Evolutionary conservation across 2,329 filamentous ascomycete genomes (phyloP).

Genomic region (Paecilomyces sp.): DNA sequence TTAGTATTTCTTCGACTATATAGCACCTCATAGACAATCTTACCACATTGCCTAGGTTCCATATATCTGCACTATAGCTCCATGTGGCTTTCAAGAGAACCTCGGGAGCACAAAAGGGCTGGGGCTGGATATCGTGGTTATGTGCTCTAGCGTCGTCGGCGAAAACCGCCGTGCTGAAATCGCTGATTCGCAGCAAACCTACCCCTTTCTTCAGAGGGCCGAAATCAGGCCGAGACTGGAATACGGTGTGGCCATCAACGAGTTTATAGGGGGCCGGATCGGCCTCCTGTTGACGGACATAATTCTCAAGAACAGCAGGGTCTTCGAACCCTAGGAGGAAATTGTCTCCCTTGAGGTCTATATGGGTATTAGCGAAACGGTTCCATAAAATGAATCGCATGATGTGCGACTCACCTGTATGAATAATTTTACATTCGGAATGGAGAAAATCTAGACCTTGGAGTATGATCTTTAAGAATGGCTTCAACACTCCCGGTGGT

Average conservation of each 20-base stretch:
- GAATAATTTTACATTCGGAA: constrained; percentile 31
- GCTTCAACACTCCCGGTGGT: constrained; percentile 18
- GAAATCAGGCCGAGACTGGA: constrained; percentile 19
- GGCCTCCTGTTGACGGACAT: constrained; percentile 14
- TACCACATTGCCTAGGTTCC: constrained; percentile 24
- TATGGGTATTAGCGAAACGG: constrained; percentile 2
- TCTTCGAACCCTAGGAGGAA: constrained; percentile 15
- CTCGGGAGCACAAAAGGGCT: constrained; percentile 16
- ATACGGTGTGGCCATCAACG: constrained; percentile 17
- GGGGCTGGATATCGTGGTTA: constrained; percentile 38
- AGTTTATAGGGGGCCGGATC: constrained; percentile 9
- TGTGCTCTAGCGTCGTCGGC: constrained; percentile 18
- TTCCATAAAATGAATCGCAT: neutral
- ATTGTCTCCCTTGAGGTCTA: constrained; percentile 35
- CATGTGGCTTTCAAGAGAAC: constrained; percentile 21
- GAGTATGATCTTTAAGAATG: constrained; percentile 25
- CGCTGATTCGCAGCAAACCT: constrained; percentile 11
- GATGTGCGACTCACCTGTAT: constrained; percentile 23
- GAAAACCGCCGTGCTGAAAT: constrained; percentile 22
- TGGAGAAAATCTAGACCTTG: constrained; percentile 34
- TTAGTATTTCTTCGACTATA: neutral
- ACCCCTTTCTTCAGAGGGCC: constrained; percentile 8
- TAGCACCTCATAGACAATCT: neutral
- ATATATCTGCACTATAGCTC: constrained; percentile 28
- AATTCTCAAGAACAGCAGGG: constrained; percentile 13